Base-by-base conservation (phyloP, 2,329 filamentous ascomycete species). In the Verticillium albo-atrum region DNA sequence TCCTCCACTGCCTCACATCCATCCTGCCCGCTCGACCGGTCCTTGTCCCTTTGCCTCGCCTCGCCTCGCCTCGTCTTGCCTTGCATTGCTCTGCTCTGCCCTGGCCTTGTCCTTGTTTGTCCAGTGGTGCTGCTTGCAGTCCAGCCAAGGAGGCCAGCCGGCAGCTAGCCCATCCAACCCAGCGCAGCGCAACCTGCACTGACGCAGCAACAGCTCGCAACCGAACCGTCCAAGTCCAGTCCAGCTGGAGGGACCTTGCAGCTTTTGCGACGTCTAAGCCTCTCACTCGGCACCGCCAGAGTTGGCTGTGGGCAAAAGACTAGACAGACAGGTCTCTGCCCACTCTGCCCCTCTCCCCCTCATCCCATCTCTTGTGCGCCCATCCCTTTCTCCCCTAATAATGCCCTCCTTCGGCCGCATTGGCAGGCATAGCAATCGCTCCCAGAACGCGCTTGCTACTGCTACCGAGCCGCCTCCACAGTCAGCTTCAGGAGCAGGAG, bases 371-470 rank as follows among this genome's bases (percentile, higher is more conserved):
- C n/a, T 50, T 23, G 42, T 25, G 42, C 20, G 42, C 10, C 42
- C 42, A 10, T 7, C n/a, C 10, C n/a, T n/a, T 20, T 5, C 14
- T 23, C 25, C n/a, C 9, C 42, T 50, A 68, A 75, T 70, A 72
- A 84, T 84, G 82, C 80, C 77, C 68, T 73, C 73, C 72, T 84
- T 84, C 73, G 75, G 77, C 74, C 81, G 81, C 70, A 73, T 83
- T 71, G 77, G 79, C 70, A 83, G 76, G 76, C 78, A 82, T 72
- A 79, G 77, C 76, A 82, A 82, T 68, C 80, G 81, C 67, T 82
- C 82, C 71, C 82, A 84, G 74, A 81, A 82, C 69, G 78, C 79
- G 64, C 76, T 84, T 67, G 74, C 75, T 30, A 28, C 25, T 53
- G 51, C 51, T 17, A 27, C 51, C 67, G 81, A 82, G 69, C 71